These are phyloP conservation scores for Trichoderma virens DNA, from an alignment of 495 filamentous ascomycete species.

Conservation along the genomic window DNA sequence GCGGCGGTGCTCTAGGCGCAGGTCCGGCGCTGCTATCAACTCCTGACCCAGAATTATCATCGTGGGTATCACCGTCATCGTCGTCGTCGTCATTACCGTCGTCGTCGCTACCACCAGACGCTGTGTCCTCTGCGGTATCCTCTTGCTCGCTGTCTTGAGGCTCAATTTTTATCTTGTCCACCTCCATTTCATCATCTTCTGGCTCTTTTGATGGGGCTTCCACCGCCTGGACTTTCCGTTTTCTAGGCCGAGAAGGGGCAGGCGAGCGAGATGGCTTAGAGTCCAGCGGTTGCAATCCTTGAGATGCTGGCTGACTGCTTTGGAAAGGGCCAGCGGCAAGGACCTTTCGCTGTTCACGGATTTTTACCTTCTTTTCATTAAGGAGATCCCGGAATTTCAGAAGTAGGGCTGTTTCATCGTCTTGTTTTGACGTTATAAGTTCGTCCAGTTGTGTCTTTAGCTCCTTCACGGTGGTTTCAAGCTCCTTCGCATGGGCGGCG, in stretches of 20 bases:
- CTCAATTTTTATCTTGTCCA: constrained; percentile 38
- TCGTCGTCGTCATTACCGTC: constrained; percentile 5
- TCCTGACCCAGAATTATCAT: background rate
- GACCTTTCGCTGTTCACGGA: constrained; percentile 69
- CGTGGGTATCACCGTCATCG: background rate
- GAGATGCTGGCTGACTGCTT: constrained; percentile 3
- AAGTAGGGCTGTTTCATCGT: constrained; percentile 62
- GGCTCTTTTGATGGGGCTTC: constrained; percentile 37
- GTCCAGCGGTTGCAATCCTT: background rate
- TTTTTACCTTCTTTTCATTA: constrained; percentile 89
- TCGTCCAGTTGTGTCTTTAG: constrained; percentile 56
- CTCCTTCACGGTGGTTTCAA: constrained; percentile 36
- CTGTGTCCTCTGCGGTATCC: constrained; percentile 37
- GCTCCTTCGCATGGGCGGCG: constrained; percentile 38
- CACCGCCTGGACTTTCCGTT: constrained; percentile 40
- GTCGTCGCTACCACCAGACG: constrained; percentile 20
- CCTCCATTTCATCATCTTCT: constrained; percentile 52
- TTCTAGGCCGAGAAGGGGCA: constrained; percentile 31
- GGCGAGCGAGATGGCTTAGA: constrained; percentile 16
- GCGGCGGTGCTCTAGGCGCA: background rate
- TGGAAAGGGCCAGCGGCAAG: constrained; percentile 41
- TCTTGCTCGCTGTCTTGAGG: constrained; percentile 34
- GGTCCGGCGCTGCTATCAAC: background rate
- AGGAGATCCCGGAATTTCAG: constrained; percentile 63
- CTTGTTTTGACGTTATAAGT: constrained; percentile 54